A percentile compares a stretch with the other conserved stretches of the same genome.
Evolutionary conservation across 257 asterid genomes (phyloP).

Genomic region (Thymus mandschuricus): DNA sequence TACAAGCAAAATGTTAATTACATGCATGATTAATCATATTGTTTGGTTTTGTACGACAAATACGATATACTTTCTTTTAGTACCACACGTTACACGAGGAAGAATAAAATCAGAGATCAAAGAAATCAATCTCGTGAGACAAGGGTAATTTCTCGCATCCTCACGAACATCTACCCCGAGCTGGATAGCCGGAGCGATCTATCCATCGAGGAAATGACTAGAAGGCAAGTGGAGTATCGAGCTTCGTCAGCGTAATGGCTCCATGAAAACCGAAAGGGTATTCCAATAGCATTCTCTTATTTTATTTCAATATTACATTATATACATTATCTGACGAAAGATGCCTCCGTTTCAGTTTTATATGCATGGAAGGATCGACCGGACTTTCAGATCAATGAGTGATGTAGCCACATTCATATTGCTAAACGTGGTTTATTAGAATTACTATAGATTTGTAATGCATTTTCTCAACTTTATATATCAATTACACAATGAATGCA

Average conservation of each 20-base stretch:
- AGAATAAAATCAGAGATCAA: conserved; percentile 1
- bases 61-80: neutral
- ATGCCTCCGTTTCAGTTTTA: neutral
- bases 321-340: neutral
- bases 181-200: neutral
- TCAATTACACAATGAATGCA: too few relatives aligned
- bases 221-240: conserved; percentile 11
- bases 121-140: neutral
- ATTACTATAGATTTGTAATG: neutral
- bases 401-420: conserved; percentile 27
- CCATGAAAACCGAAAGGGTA: conserved; percentile 10
- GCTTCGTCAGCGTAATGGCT: neutral
- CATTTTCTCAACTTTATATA: too few relatives aligned
- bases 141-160: neutral
- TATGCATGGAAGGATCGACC: conserved; percentile 2
- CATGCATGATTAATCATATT: too few relatives aligned
- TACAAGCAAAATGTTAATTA: too few relatives aligned
- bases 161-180: neutral
- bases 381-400: conserved; percentile 12
- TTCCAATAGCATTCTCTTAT: too few relatives aligned
- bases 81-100: neutral
- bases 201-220: neutral
- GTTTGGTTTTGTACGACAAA: neutral
- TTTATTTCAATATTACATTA: too few relatives aligned
- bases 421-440: conserved; percentile 3